These are phyloP conservation scores for Cladosporium sp. DNA, from an alignment of 2,329 filamentous ascomycete genomes.

Conservation along the genomic window DNA sequence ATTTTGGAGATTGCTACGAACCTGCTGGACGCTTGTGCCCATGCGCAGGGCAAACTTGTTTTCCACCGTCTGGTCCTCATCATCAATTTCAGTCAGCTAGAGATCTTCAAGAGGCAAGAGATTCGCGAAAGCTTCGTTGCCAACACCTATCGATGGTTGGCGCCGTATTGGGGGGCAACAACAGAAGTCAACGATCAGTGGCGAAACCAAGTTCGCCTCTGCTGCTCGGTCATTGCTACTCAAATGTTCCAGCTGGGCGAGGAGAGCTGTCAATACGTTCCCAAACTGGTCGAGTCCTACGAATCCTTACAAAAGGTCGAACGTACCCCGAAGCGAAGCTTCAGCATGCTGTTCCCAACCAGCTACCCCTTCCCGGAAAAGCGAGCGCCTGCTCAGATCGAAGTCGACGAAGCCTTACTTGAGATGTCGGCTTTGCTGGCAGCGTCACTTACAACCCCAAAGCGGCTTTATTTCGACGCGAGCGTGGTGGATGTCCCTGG, in stretches of 20 bases:
- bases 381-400: conserved; percentile 50
- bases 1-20: conserved; percentile 88
- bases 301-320: conserved; percentile 67
- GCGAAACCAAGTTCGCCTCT: conserved; percentile 87
- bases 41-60: conserved; percentile 85
- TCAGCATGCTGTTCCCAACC: conserved; percentile 87
- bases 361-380: conserved; percentile 84
- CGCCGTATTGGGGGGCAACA: conserved; percentile 83
- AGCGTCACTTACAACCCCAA: conserved; percentile 41
- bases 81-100: conserved; percentile 80
- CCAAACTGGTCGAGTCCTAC: conserved; percentile 88
- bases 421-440: conserved; percentile 87
- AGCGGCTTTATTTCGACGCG: conserved; percentile 29
- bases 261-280: conserved; percentile 83
- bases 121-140: conserved; percentile 53
- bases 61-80: conserved; percentile 91
- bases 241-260: conserved; percentile 73
- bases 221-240: conserved; percentile 86
- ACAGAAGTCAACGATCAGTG: conserved; percentile 76
- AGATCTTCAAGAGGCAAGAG: conserved; percentile 75
- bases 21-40: conserved; percentile 85
- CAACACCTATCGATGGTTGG: conserved; percentile 86
- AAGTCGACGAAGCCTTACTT: conserved; percentile 72
- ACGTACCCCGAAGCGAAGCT: conserved; percentile 52
- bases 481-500: conserved; percentile 64